Conservation (phyloP, 495 filamentous ascomycete genomes). For the Lentithecium fluviatile region DNA sequence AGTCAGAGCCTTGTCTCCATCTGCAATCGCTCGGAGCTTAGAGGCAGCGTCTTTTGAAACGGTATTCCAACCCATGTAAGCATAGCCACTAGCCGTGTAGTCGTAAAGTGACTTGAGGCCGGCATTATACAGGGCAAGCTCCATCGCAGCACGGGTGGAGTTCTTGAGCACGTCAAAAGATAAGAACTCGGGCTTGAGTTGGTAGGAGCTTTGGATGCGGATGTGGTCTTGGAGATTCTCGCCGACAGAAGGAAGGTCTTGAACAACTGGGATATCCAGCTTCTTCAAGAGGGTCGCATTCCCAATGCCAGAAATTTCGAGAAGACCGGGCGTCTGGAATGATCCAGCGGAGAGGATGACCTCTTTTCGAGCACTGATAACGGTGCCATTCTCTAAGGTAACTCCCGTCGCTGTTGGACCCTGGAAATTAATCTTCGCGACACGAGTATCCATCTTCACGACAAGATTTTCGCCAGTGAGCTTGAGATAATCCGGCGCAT, state of each 20-base stretch:
- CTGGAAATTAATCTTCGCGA: constrained; percentile 23
- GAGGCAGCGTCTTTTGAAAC: constrained; percentile 3
- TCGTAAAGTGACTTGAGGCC: constrained; percentile 29
- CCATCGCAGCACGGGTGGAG: constrained; percentile 8
- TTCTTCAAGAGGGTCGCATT: constrained; percentile 47
- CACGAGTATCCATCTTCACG: constrained; percentile 16
- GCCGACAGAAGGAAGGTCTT: constrained; percentile 60
- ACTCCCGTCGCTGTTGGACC: constrained; percentile 12
- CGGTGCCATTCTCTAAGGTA: constrained; percentile 7
- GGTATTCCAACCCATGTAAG: constrained; percentile 27
- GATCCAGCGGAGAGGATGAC: constrained; percentile 63
- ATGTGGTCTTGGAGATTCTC: constrained; percentile 63
- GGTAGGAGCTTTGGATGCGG: constrained; percentile 30
- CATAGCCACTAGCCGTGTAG: constrained; percentile 29
- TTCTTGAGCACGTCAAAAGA: constrained; percentile 13
- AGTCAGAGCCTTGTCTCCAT: constrained; percentile 2
- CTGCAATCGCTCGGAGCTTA: constrained; percentile 7
- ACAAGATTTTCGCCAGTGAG: constrained; percentile 16
- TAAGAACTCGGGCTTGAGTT: constrained; percentile 28
- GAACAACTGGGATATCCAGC: constrained; percentile 51
- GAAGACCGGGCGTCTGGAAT: constrained; percentile 53
- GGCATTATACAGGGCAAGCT: constrained; percentile 11
- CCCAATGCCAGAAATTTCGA: constrained; percentile 59
- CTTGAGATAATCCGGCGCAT: constrained; percentile 32
- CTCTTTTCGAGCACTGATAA: constrained; percentile 51